Conservation (phyloP, 495 filamentous ascomycete genomes). For the Penicillium steckii region DNA sequence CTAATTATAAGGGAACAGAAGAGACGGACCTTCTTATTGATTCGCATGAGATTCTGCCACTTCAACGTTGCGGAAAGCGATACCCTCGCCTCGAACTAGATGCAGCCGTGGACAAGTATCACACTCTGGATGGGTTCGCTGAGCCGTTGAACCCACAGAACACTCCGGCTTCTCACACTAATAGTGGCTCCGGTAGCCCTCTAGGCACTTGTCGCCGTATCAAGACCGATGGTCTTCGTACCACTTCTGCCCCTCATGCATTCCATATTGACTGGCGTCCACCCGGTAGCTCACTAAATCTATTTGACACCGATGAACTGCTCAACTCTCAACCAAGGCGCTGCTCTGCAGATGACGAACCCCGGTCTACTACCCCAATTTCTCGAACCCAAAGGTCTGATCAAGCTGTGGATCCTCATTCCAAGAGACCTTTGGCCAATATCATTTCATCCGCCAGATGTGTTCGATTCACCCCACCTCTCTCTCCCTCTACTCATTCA, state of each 20-base stretch:
- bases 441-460: neutral
- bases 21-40: neutral
- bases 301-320: neutral
- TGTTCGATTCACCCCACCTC: constrained; percentile 18
- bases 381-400: neutral
- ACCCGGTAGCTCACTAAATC: constrained; percentile 1
- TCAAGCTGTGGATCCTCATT: neutral
- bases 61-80: neutral
- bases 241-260: constrained; percentile 7
- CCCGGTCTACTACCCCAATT: neutral
- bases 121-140: constrained; percentile 15
- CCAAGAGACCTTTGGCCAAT: neutral
- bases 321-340: neutral
- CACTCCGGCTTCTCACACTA: constrained; percentile 24
- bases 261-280: constrained; percentile 16
- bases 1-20: neutral
- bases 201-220: neutral
- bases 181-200: constrained; percentile 10
- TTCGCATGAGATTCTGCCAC: neutral
- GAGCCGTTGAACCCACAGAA: constrained; percentile 23
- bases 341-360: constrained; percentile 5
- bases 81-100: constrained; percentile 22
- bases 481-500: neutral
- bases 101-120: constrained; percentile 20
- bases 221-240: constrained; percentile 5